Percentiles rank a stretch among this genome's conserved stretches.
Evolutionary conservation across 1,284 basidiomycete species (phyloP).

Genomic region (Ustilago crameri): DNA sequence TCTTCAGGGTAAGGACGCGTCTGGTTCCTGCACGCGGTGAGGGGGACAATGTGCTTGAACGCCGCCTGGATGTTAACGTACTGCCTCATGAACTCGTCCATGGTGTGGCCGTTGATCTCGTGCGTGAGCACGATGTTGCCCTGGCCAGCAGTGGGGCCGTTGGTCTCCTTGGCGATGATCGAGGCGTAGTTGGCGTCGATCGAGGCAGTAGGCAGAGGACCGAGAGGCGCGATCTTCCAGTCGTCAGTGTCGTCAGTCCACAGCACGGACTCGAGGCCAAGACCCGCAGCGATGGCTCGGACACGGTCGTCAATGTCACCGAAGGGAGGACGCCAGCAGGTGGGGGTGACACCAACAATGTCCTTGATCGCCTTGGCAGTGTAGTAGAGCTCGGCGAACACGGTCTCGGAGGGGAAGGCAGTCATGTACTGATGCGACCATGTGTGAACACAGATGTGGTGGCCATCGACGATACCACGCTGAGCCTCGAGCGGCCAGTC

Average conservation of each 20-base stretch:
- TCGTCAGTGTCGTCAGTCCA: conserved; percentile 72
- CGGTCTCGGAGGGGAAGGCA: conserved; percentile 70
- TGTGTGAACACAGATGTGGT: conserved; percentile 62
- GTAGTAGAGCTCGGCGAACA: conserved; percentile 74
- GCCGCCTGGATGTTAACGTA: conserved; percentile 56
- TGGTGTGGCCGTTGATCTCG: conserved; percentile 64
- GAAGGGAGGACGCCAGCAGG: conserved; percentile 71
- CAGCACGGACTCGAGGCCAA: conserved; percentile 71
- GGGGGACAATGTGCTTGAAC: conserved; percentile 65
- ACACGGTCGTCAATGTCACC: conserved; percentile 73
- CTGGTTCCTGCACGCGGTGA: conserved; percentile 65
- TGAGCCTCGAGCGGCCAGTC: conserved; percentile 73
- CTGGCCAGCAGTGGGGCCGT: conserved; percentile 69
- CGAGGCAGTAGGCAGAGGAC: conserved; percentile 62
- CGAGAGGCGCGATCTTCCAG: conserved; percentile 68
- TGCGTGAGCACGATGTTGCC: conserved; percentile 65
- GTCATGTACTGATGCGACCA: conserved; percentile 72
- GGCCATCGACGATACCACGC: conserved; percentile 68
- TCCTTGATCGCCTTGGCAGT: conserved; percentile 71
- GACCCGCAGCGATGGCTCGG: conserved; percentile 70
- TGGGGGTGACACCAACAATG: conserved; percentile 71
- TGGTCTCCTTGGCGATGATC: conserved; percentile 67
- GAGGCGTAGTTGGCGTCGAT: conserved; percentile 71
- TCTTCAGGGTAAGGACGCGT: conserved; percentile 70
- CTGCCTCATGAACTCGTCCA: conserved; percentile 59